Percentiles rank a stretch among this genome's conserved stretches.
phyloP scores from a whole-genome alignment of 1,284 basidiomycete species.

The Cystobasidium pallidum region DNA sequence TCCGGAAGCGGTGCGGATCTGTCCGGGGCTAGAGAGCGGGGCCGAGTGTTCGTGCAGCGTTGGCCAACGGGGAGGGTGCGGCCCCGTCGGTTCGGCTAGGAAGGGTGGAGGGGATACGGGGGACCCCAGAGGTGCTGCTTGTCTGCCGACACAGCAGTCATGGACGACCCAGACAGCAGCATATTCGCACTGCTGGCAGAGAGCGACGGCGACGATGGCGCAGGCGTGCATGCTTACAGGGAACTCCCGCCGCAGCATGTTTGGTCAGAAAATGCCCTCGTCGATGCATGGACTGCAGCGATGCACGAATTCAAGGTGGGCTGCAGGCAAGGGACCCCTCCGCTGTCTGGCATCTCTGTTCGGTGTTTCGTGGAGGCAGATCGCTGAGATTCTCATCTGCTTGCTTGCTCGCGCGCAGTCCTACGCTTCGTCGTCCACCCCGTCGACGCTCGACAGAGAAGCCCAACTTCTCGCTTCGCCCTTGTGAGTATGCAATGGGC shows the following conservation, averaged over 20 bases:
- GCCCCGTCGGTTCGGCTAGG: constrained; percentile 1
- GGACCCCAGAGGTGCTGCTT: too few species aligned
- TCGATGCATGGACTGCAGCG: constrained; percentile 33
- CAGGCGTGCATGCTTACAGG: not conserved
- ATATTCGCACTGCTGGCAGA: constrained; percentile 8
- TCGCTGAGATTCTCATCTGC: not conserved
- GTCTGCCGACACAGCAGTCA: not conserved
- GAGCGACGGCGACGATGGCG: not conserved
- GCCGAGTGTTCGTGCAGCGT: too few species aligned
- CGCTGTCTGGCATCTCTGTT: not conserved
- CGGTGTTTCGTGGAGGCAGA: not conserved
- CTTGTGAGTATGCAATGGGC: constrained; percentile 14
- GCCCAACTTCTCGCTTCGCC: constrained; percentile 35
- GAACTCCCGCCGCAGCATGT: constrained; percentile 11
- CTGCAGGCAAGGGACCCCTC: not conserved
- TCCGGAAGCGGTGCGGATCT: too few species aligned
- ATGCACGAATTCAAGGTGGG: constrained; percentile 23
- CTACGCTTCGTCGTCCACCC: constrained; percentile 6
- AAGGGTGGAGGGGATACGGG: too few species aligned
- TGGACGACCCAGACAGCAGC: constrained; percentile 3
- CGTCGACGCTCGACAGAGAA: constrained; percentile 14
- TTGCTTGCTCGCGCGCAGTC: not conserved
- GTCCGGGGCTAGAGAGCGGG: too few species aligned
- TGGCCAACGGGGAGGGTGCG: too few species aligned
- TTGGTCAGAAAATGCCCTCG: constrained; percentile 16